Conservation (phyloP, 768 basidiomycete genomes). For the Cubamyces sp. region DNA sequence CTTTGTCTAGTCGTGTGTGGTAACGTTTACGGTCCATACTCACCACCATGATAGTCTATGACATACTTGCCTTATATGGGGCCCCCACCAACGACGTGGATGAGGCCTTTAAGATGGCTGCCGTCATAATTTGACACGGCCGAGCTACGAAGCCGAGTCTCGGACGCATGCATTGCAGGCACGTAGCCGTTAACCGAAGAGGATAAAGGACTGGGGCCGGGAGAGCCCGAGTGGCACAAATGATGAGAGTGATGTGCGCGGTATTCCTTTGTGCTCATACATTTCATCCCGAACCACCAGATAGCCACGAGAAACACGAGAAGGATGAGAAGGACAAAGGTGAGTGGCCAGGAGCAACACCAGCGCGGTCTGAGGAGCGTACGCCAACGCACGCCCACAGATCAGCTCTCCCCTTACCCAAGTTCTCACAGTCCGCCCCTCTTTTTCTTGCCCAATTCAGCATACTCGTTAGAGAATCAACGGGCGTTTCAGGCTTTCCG, state of each 20-base stretch:
- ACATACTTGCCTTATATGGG: slow-evolving; percentile 19
- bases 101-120: neutral
- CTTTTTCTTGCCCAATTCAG: slow-evolving; percentile 8
- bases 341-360: neutral
- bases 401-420: neutral
- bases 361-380: neutral
- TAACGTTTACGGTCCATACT: neutral
- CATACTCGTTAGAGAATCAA: slow-evolving; percentile 16
- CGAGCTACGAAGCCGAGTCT: neutral
- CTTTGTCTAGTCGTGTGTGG: neutral
- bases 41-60: neutral
- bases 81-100: neutral
- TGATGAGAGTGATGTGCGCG: slow-evolving; percentile 4
- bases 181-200: neutral
- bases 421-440: slow-evolving; percentile 22
- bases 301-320: neutral
- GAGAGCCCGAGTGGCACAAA: slow-evolving; percentile 18
- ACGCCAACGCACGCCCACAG: slow-evolving; percentile 23
- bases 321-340: neutral
- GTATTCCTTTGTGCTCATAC: slow-evolving; percentile 13
- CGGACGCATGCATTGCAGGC: slow-evolving; percentile 10
- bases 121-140: slow-evolving; percentile 2
- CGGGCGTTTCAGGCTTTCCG: neutral
- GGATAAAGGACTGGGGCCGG: slow-evolving; percentile 14
- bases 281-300: slow-evolving; percentile 1